Conservation (phyloP, 805 yeast genomes). For the Scheffersomyces spartinae region DNA sequence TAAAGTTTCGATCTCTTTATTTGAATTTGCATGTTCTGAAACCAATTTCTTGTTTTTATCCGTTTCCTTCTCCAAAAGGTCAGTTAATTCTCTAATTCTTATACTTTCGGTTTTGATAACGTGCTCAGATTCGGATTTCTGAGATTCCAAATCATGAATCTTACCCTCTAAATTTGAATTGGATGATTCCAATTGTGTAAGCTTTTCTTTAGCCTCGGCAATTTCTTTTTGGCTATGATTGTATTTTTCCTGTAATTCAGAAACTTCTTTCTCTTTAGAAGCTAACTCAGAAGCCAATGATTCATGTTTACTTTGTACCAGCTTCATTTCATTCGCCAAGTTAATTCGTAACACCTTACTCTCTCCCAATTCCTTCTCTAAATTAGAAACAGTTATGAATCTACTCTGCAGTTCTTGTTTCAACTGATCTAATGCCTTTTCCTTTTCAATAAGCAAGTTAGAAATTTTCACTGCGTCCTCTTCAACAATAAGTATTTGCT, state of each 20-base stretch:
- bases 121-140: too few relatives aligned
- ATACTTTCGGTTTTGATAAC: too few relatives aligned
- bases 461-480: slow-evolving; percentile 1
- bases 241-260: too few relatives aligned
- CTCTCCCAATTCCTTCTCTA: neutral
- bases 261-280: too few relatives aligned
- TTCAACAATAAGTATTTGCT: too few relatives aligned
- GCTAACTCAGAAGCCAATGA: too few relatives aligned
- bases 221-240: too few relatives aligned
- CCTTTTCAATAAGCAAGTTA: slow-evolving; percentile 8
- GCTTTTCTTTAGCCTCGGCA: too few relatives aligned
- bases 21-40: slow-evolving; percentile 14
- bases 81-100: too few relatives aligned
- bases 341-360: neutral
- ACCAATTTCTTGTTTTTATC: slow-evolving; percentile 18
- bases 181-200: too few relatives aligned
- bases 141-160: too few relatives aligned
- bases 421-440: slow-evolving; percentile 5
- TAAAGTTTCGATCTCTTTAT: slow-evolving; percentile 19
- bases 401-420: slow-evolving; percentile 5
- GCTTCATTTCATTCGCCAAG: slow-evolving; percentile 11
- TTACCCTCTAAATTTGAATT: too few relatives aligned
- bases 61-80: slow-evolving; percentile 25
- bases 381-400: slow-evolving; percentile 2
- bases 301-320: slow-evolving; percentile 13